Evolutionary conservation across 768 basidiomycete species (phyloP).

Genomic region (Suillus alpinus): DNA sequence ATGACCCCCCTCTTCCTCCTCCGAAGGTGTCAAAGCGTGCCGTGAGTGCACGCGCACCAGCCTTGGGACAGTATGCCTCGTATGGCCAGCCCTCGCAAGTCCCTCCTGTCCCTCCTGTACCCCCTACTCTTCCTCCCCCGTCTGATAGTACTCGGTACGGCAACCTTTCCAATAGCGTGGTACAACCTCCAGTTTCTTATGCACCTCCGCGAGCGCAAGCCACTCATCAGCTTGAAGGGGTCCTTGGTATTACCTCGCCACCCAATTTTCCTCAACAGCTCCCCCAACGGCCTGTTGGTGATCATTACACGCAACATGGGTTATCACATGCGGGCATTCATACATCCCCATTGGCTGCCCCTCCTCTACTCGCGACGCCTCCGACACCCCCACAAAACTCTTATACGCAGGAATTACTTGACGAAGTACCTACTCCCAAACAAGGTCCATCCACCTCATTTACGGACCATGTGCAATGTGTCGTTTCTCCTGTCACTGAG

Average conservation of each 20-base stretch:
- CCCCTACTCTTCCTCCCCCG: background rate
- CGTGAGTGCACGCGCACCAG: conserved; percentile 20
- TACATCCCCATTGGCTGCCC: background rate
- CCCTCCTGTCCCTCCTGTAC: conserved; percentile 18
- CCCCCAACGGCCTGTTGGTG: background rate
- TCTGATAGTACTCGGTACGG: background rate
- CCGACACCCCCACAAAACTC: conserved; percentile 1
- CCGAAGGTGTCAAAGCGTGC: conserved; percentile 37
- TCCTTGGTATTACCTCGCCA: background rate
- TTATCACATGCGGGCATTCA: background rate
- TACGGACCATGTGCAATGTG: background rate
- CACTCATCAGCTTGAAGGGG: background rate
- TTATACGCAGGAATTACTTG: background rate
- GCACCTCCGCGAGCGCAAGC: conserved; percentile 9
- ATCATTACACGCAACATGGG: background rate
- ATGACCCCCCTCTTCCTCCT: conserved; percentile 72
- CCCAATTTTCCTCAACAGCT: conserved; percentile 1
- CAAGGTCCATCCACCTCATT: conserved; percentile 1
- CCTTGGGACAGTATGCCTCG: conserved; percentile 1
- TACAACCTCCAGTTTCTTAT: background rate
- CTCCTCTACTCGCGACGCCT: background rate
- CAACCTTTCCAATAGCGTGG: background rate
- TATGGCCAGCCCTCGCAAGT: conserved; percentile 12
- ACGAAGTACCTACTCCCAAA: conserved; percentile 5
- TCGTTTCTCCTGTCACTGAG: background rate